Evolutionary conservation across 2,329 filamentous ascomycete species (phyloP), one percentile per base, ranked within the genome.

Genomic region (Pseudofabraea citricarpa): DNA sequence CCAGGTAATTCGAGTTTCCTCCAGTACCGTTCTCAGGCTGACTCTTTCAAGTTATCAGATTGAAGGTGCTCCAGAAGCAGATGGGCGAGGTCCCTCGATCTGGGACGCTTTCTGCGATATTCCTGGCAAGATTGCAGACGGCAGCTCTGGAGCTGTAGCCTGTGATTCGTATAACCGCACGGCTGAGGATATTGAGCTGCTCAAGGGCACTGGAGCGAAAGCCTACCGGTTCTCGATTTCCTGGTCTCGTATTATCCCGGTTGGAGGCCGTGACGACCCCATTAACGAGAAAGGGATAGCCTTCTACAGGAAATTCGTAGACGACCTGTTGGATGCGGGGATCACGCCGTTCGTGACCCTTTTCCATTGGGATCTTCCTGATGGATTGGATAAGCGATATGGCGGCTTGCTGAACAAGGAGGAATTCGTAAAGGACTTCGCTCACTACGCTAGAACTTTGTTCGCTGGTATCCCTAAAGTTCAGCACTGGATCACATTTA

Each of bases 401-500:
- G 85, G 85, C 20, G 89, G 89, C 16, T 74, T 90, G 43, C 68
- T 93, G 54, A 88, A 90, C 73, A 83, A 86, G 61, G 73, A 81
- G 33, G 88, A 95, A 68, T 94, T 93, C 64, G 81, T 86, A 3
- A 76, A 83, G 46, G 89, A 95, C 67, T 95, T 81, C 61, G 83
- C 85, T 55, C 70, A 84, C 66, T 95, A 90, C 60, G 85, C 88
- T 8, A 81, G 83, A 49, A 72, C 88, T 36, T 72, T 88, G 56
- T 94, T 90, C 69, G 74, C 83, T 60, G 78, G 81, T 1, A 73
- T 94, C 38, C 77, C 81, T 42, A 84, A 83, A 64, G 87, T 90
- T 58, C 88, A 89, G 71, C 75, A 87, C 67, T 95, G 89, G 89
- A 87, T 90, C 64, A 93, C 87, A 20, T 89, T 91, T 69, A 93